Conservation (phyloP, 2,329 filamentous ascomycete species). For the Dothidotthia symphoricarpi region DNA sequence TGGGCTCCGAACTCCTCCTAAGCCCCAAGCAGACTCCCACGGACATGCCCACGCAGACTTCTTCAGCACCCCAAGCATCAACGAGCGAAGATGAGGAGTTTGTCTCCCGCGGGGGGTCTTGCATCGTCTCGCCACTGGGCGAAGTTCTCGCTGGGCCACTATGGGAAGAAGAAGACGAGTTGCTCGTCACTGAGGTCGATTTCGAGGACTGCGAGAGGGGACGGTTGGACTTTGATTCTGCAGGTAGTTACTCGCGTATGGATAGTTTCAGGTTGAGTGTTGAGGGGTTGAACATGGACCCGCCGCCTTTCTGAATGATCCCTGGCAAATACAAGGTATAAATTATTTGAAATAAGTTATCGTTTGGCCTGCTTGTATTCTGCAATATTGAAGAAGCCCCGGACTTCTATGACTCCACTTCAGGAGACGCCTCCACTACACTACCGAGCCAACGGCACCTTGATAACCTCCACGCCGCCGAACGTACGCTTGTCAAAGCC, state of each 20-base stretch:
- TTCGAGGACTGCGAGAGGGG: constrained; percentile 85
- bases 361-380: no score
- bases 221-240: constrained; percentile 77
- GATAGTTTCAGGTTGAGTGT: constrained; percentile 62
- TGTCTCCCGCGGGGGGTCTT: constrained; percentile 73
- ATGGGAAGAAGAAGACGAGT: constrained; percentile 70
- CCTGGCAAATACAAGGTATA: no score
- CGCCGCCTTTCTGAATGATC: constrained; percentile 50
- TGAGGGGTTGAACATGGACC: constrained; percentile 59
- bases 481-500: no score
- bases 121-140: constrained; percentile 75
- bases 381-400: no score
- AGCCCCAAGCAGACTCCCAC: constrained; percentile 19
- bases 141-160: constrained; percentile 77
- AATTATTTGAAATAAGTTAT: no score
- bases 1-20: constrained; percentile 10
- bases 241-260: constrained; percentile 78
- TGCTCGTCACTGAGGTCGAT: constrained; percentile 73
- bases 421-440: no score
- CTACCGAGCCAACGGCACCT: no score
- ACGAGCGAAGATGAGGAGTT: constrained; percentile 49
- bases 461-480: no score
- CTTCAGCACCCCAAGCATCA: background rate
- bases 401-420: no score
- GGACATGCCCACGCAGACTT: constrained; percentile 2